phyloP scores from a whole-genome alignment of 2,329 filamentous ascomycete genomes.

The Chrysoporthe puriensis region DNA sequence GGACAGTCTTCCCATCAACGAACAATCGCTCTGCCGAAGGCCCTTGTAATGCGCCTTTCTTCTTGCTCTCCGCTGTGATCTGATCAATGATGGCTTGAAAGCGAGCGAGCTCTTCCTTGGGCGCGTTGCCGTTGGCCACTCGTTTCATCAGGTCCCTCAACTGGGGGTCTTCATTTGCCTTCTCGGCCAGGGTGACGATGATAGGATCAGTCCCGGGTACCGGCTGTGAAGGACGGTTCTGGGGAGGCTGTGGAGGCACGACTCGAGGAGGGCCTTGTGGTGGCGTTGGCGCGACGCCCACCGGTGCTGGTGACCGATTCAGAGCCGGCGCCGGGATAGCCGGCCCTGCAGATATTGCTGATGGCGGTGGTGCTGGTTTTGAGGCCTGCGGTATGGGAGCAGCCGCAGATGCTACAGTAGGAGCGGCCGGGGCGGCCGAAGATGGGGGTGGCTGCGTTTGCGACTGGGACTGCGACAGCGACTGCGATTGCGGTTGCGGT shows the following conservation, averaged over 20 bases:
- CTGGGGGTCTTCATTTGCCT: constrained; percentile 72
- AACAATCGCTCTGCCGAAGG: constrained; percentile 59
- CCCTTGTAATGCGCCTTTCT: constrained; percentile 53
- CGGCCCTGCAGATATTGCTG: constrained; percentile 35
- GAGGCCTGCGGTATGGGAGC: constrained; percentile 27
- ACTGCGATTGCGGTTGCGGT: constrained; percentile 19
- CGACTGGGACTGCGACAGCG: constrained; percentile 28
- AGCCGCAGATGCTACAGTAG: constrained; percentile 26
- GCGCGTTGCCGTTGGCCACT: constrained; percentile 75
- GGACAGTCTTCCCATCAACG: constrained; percentile 59
- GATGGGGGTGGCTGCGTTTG: constrained; percentile 19
- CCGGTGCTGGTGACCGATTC: constrained; percentile 26
- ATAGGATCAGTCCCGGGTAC: constrained; percentile 66
- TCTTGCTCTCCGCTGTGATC: constrained; percentile 65
- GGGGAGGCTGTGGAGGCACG: constrained; percentile 15
- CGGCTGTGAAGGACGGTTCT: constrained; percentile 34
- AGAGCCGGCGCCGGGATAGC: constrained; percentile 31
- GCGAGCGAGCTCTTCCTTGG: constrained; percentile 69
- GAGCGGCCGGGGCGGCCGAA: not conserved
- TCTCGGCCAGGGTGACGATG: constrained; percentile 77
- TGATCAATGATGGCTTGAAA: constrained; percentile 84
- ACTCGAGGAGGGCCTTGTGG: constrained; percentile 15
- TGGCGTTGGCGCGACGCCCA: constrained; percentile 23
- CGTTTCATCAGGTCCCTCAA: constrained; percentile 82
- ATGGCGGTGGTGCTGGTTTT: constrained; percentile 38